Conservation (phyloP, 345 rosid species). For the Eucalyptus sp. region DNA sequence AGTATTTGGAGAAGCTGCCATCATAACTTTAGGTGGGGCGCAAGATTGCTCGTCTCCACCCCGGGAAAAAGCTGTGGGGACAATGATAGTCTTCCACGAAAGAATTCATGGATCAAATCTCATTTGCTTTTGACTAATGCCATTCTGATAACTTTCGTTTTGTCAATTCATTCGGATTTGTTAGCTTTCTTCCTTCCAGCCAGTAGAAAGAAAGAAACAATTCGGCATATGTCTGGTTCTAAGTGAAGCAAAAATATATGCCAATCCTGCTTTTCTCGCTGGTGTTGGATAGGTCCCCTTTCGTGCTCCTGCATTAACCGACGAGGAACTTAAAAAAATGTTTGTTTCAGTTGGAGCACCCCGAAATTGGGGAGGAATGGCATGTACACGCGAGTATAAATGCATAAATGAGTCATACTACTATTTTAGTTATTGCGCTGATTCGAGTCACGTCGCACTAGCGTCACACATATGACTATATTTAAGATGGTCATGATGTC, state of each 20-base stretch:
- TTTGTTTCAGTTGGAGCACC: not conserved
- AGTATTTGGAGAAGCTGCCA: not conserved
- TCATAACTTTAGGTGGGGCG: not conserved
- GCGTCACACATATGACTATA: not conserved
- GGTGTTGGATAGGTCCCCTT: not conserved
- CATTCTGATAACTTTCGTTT: not conserved
- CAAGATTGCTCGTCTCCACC: not conserved
- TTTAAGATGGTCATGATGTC: not conserved
- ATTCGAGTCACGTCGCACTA: not conserved
- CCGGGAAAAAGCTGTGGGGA: not conserved
- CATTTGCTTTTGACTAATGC: not conserved
- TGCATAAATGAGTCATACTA: fast-evolving
- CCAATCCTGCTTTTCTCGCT: not conserved
- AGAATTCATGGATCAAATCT: not conserved
- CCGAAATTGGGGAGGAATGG: not conserved
- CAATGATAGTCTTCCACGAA: not conserved
- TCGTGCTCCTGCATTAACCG: not conserved
- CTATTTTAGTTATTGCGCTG: not conserved
- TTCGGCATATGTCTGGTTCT: not conserved
- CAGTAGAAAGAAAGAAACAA: not conserved
- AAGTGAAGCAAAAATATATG: not conserved
- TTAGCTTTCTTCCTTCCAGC: not conserved
- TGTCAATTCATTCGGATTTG: not conserved
- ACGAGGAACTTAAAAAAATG: not conserved
- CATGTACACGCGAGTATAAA: not conserved